Conservation (phyloP, 176 grass and related monocot species). For the Triticum timopheevii region DNA sequence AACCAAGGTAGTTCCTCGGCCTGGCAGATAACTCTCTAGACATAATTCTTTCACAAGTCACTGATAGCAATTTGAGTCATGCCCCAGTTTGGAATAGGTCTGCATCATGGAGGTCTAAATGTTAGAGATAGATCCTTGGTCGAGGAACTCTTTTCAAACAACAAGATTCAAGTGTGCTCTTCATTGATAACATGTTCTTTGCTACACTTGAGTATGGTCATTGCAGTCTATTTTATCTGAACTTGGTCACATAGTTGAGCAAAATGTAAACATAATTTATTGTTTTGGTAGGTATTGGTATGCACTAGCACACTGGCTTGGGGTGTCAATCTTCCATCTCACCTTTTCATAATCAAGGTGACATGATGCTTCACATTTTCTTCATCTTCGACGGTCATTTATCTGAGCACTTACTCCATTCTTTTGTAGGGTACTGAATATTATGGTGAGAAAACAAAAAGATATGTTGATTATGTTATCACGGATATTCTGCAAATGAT, state of each 20-base stretch:
- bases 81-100: slow-evolving; percentile 29
- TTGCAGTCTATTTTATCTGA: too few species aligned
- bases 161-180: too few species aligned
- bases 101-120: too few species aligned
- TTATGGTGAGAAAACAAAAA: slow-evolving; percentile 93
- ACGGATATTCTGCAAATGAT: slow-evolving; percentile 99
- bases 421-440: slow-evolving; percentile 82
- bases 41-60: slow-evolving; percentile 80
- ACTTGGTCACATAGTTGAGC: too few species aligned
- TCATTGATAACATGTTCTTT: too few species aligned
- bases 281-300: slow-evolving; percentile 64
- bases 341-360: slow-evolving; percentile 96
- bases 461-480: slow-evolving; percentile 93
- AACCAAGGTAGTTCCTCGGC: slow-evolving; percentile 88
- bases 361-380: slow-evolving; percentile 25
- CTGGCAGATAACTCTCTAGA: slow-evolving; percentile 63
- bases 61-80: slow-evolving; percentile 87
- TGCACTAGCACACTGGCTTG: slow-evolving; percentile 96
- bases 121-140: too few species aligned
- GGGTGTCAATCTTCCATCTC: slow-evolving; percentile 96
- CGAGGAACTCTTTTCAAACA: too few species aligned
- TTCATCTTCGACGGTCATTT: slow-evolving; percentile 12
- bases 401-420: slow-evolving; percentile 10
- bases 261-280: slow-evolving; percentile 6
- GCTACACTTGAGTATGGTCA: too few species aligned